phyloP scores from a whole-genome alignment of 2,329 filamentous ascomycete genomes.

The Neurospora crassa region DNA sequence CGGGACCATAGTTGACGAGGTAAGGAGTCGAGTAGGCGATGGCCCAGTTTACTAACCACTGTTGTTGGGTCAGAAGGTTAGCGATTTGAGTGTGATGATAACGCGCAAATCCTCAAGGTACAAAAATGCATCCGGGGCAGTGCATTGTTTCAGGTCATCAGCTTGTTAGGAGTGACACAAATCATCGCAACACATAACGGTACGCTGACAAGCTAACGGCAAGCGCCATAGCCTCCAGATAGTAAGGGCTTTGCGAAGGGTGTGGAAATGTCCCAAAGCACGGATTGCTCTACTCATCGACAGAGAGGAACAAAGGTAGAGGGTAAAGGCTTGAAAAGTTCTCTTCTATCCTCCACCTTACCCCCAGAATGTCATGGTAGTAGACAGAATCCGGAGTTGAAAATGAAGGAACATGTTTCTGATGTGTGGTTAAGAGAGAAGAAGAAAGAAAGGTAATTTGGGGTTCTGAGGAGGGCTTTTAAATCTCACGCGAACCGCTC shows the following conservation, averaged over 20 bases:
- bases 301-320: constrained; percentile 29
- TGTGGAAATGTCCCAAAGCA: constrained; percentile 20
- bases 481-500: not conserved
- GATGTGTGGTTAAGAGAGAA: constrained; percentile 26
- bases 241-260: not conserved
- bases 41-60: constrained; percentile 65
- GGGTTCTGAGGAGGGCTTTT: not conserved
- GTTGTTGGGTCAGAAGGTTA: not conserved
- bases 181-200: not conserved
- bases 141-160: not conserved
- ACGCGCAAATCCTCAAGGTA: not conserved
- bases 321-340: constrained; percentile 37
- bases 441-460: constrained; percentile 15
- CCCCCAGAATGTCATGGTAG: constrained; percentile 48
- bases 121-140: not conserved
- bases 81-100: not conserved
- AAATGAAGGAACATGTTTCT: constrained; percentile 46
- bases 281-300: constrained; percentile 28
- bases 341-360: constrained; percentile 62
- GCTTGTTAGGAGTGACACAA: not conserved
- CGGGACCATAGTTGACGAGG: constrained; percentile 61
- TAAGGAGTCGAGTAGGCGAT: constrained; percentile 76
- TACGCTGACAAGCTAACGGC: not conserved
- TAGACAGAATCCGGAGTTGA: constrained; percentile 54
- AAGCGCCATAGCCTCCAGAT: not conserved